Conservation (phyloP, 805 yeast genomes). For the Tetrapisispora iriomotensis region DNA sequence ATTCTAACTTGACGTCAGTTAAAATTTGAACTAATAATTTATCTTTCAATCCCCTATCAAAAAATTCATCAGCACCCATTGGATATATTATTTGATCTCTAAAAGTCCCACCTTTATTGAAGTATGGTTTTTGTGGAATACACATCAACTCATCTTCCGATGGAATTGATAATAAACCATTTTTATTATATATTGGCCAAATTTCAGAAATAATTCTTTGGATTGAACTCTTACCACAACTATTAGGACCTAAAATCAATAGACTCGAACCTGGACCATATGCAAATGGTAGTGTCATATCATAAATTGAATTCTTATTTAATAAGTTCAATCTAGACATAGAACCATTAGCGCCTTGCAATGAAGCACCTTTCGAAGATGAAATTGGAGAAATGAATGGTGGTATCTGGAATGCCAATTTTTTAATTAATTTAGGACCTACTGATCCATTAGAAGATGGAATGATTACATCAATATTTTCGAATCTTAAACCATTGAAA, state of each 20-base stretch:
- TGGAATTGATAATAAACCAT: constrained; percentile 76
- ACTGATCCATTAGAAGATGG: constrained; percentile 57
- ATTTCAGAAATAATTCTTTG: constrained; percentile 75
- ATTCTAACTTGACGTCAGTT: constrained; percentile 69
- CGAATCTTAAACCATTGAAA: constrained; percentile 72
- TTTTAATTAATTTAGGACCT: constrained; percentile 52
- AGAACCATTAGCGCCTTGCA: constrained; percentile 29
- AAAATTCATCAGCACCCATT: constrained; percentile 63
- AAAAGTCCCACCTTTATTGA: constrained; percentile 63
- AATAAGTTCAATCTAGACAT: neutral
- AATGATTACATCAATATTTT: constrained; percentile 69
- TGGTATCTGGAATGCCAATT: constrained; percentile 47
- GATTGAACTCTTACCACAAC: constrained; percentile 83
- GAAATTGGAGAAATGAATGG: constrained; percentile 14
- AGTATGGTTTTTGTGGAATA: constrained; percentile 81
- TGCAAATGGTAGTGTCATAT: constrained; percentile 19
- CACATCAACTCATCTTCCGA: constrained; percentile 57
- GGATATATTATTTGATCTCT: constrained; percentile 92
- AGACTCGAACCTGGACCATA: constrained; percentile 48
- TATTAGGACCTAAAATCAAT: constrained; percentile 77
- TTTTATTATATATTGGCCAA: constrained; percentile 72
- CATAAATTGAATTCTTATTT: constrained; percentile 8
- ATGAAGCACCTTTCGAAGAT: constrained; percentile 19
- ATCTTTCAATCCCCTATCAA: constrained; percentile 62
- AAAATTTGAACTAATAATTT: constrained; percentile 56